Percentiles rank a stretch among this genome's conserved stretches.
Evolutionary conservation across 2,329 filamentous ascomycete species (phyloP).

Genomic region (Lasiodiplodia citricola): DNA sequence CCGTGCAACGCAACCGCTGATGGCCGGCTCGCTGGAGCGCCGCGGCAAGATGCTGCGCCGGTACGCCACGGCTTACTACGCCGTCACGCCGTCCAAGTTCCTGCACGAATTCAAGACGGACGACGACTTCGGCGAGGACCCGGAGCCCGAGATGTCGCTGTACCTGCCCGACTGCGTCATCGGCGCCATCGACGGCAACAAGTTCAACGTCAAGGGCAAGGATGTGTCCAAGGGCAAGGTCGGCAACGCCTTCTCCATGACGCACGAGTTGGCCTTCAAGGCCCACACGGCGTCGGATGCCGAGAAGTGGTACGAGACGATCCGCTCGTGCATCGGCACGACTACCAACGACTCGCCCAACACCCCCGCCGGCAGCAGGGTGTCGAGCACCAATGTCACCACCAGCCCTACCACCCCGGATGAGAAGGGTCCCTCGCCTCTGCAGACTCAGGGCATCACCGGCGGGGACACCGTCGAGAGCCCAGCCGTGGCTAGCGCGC

Average conservation of each 20-base stretch:
- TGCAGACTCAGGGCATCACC: slow-evolving; percentile 42
- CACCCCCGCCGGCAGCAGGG: slow-evolving; percentile 42
- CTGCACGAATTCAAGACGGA: slow-evolving; percentile 96
- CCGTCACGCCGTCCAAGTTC: slow-evolving; percentile 84
- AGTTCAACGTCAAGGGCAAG: slow-evolving; percentile 96
- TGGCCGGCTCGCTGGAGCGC: slow-evolving; percentile 87
- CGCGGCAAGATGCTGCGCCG: slow-evolving; percentile 87
- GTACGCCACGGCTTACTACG: slow-evolving; percentile 85
- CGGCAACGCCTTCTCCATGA: slow-evolving; percentile 79
- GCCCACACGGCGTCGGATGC: slow-evolving; percentile 81
- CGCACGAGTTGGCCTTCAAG: slow-evolving; percentile 84
- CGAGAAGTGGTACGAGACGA: slow-evolving; percentile 81
- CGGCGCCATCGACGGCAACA: slow-evolving; percentile 73
- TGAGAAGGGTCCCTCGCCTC: slow-evolving; percentile 32
- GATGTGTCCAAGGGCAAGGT: slow-evolving; percentile 79
- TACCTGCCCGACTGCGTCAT: slow-evolving; percentile 91
- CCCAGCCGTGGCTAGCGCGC: slow-evolving; percentile 12
- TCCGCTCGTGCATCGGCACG: slow-evolving; percentile 65
- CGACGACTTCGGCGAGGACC: slow-evolving; percentile 74
- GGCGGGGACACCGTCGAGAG: slow-evolving; percentile 30
- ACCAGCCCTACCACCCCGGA: slow-evolving; percentile 25
- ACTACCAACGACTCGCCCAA: slow-evolving; percentile 48
- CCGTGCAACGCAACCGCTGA: slow-evolving; percentile 75
- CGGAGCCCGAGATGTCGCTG: slow-evolving; percentile 83
- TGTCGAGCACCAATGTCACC: slow-evolving; percentile 35